Evolutionary conservation across 2,329 filamentous ascomycete genomes (phyloP).

Genomic region (Gnomoniopsis sp.): DNA sequence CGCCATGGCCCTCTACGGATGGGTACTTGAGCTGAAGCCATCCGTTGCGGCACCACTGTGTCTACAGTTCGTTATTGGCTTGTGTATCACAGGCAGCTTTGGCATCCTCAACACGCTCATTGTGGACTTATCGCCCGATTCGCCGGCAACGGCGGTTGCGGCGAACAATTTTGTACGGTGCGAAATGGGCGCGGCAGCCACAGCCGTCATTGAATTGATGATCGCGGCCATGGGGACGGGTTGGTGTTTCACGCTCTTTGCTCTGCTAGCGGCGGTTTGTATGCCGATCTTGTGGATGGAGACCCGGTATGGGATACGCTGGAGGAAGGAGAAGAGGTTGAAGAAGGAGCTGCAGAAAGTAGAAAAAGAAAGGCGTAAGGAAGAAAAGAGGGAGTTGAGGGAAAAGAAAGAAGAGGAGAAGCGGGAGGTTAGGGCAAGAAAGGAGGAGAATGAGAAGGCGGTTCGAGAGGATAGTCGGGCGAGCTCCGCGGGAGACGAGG

Average conservation of each 20-base stretch:
- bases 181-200: conserved; percentile 55
- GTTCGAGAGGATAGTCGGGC: neutral
- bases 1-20: conserved; percentile 54
- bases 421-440: neutral
- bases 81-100: conserved; percentile 59
- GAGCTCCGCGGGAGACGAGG: neutral
- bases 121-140: conserved; percentile 59
- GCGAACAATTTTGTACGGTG: conserved; percentile 64
- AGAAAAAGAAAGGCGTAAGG: conserved; percentile 25
- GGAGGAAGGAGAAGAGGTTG: conserved; percentile 48
- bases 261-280: conserved; percentile 44
- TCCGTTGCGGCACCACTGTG: conserved; percentile 54
- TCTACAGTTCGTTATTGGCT: conserved; percentile 53
- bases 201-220: conserved; percentile 58
- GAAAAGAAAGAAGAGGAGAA: conserved; percentile 10
- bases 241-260: conserved; percentile 61
- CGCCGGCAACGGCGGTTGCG: conserved; percentile 60
- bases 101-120: conserved; percentile 61
- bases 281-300: conserved; percentile 49
- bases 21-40: conserved; percentile 49
- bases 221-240: conserved; percentile 54
- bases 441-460: neutral
- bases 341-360: conserved; percentile 32
- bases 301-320: conserved; percentile 44
- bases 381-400: conserved; percentile 10